phyloP scores from a whole-genome alignment of 805 yeast genomes.

The Saccharomycopsis synnaedendra region DNA sequence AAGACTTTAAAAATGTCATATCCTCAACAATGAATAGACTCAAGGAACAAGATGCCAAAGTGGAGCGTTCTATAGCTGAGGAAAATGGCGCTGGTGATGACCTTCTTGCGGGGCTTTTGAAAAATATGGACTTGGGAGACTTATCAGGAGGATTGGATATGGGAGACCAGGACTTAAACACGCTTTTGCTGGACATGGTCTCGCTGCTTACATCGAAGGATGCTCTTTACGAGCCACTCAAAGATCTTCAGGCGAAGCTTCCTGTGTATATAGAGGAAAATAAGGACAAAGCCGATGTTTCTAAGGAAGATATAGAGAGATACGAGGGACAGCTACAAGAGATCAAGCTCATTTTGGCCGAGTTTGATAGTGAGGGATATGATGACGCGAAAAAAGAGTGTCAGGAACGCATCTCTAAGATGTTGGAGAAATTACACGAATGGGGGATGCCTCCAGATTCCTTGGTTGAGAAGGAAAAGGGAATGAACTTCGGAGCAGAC shows the following conservation, averaged over 20 bases:
- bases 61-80: conserved; percentile 46
- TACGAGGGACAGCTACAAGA: conserved; percentile 53
- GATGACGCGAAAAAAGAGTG: conserved; percentile 32
- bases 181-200: conserved; percentile 59
- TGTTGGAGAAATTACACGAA: conserved; percentile 60
- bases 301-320: conserved; percentile 35
- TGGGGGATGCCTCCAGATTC: conserved; percentile 77
- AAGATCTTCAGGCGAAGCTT: conserved; percentile 63
- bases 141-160: conserved; percentile 34
- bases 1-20: conserved; percentile 60
- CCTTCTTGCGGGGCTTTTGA: conserved; percentile 48
- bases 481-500: background rate
- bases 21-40: conserved; percentile 71
- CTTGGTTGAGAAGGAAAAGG: conserved; percentile 36
- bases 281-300: conserved; percentile 27
- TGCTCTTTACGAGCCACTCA: conserved; percentile 79
- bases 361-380: conserved; percentile 58
- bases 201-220: conserved; percentile 77
- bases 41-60: conserved; percentile 61
- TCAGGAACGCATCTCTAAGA: conserved; percentile 40
- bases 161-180: conserved; percentile 47
- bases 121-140: conserved; percentile 21
- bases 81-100: conserved; percentile 41
- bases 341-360: conserved; percentile 46
- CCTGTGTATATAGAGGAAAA: conserved; percentile 58